phyloP scores from a whole-genome alignment of 495 filamentous ascomycete species.

The Amorphotheca resinae region DNA sequence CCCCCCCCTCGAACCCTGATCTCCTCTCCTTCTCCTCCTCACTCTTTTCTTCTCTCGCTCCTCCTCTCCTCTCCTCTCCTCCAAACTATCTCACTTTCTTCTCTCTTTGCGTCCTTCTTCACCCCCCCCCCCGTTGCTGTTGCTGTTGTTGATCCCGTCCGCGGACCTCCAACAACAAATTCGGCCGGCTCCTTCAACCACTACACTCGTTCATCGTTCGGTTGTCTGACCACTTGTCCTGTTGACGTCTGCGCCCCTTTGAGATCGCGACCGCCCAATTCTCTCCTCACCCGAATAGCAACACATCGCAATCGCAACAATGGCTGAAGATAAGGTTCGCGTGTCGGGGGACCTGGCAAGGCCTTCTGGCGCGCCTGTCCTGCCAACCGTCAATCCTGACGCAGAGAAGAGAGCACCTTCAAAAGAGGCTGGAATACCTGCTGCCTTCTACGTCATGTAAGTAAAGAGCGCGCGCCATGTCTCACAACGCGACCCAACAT shows the following conservation, averaged over 20 bases:
- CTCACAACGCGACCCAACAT: neutral
- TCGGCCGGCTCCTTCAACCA: neutral
- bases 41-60: neutral
- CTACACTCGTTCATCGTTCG: slow-evolving; percentile 2
- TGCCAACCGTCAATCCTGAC: slow-evolving; percentile 68
- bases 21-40: too few species aligned
- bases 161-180: neutral
- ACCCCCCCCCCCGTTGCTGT: neutral
- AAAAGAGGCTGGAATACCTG: slow-evolving; percentile 56
- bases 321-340: slow-evolving; percentile 68
- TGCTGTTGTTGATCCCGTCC: neutral
- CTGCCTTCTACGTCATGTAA: slow-evolving; percentile 81
- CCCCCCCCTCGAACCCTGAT: too few species aligned
- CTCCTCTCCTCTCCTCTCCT: neutral
- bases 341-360: slow-evolving; percentile 60
- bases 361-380: slow-evolving; percentile 44
- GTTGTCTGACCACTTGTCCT: neutral
- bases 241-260: slow-evolving; percentile 1
- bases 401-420: slow-evolving; percentile 49
- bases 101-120: neutral
- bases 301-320: slow-evolving; percentile 26
- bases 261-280: slow-evolving; percentile 6
- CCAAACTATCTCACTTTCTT: neutral
- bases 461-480: too few species aligned
- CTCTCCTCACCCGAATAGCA: neutral